Percentiles rank a stretch among this genome's conserved stretches.
phyloP scores from a whole-genome alignment of 306 rosid species.

The Acacia confusa region DNA sequence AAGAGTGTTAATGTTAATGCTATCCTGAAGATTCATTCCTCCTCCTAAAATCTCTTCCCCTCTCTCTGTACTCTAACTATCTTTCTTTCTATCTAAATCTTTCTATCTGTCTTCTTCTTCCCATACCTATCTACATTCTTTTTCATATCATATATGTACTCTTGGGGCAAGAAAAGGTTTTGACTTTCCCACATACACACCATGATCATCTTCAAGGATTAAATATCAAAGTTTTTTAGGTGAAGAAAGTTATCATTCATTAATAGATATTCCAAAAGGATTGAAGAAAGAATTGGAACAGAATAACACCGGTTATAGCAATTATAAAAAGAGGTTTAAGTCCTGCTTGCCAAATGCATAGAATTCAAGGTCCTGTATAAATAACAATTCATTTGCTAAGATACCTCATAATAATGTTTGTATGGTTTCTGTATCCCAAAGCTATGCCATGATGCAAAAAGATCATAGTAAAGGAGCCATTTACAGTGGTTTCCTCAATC shows the following conservation, averaged over 20 bases:
- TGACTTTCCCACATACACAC: not conserved
- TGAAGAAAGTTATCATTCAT: not conserved
- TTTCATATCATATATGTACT: not conserved
- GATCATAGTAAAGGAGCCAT: slow-evolving; percentile 88
- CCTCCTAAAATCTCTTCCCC: not conserved
- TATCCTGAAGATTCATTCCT: not conserved
- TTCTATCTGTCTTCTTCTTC: not conserved
- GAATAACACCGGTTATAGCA: not conserved
- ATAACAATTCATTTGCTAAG: slow-evolving; percentile 15
- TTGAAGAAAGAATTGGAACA: not conserved
- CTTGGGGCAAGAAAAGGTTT: slow-evolving; percentile 6
- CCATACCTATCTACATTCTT: not conserved
- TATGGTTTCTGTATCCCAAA: slow-evolving; percentile 82
- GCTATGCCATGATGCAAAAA: slow-evolving; percentile 80
- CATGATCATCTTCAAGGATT: not conserved
- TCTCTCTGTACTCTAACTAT: not conserved
- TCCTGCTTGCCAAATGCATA: slow-evolving; percentile 20
- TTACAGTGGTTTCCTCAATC: slow-evolving; percentile 78
- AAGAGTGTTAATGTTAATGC: not conserved
- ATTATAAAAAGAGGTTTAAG: slow-evolving; percentile 2
- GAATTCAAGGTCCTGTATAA: slow-evolving; percentile 13
- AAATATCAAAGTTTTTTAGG: not conserved
- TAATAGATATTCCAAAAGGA: not conserved
- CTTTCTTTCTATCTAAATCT: not conserved
- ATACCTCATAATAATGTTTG: slow-evolving; percentile 84